Conservation (phyloP, 2,329 filamentous ascomycete species). For the Fusarium sp. region DNA sequence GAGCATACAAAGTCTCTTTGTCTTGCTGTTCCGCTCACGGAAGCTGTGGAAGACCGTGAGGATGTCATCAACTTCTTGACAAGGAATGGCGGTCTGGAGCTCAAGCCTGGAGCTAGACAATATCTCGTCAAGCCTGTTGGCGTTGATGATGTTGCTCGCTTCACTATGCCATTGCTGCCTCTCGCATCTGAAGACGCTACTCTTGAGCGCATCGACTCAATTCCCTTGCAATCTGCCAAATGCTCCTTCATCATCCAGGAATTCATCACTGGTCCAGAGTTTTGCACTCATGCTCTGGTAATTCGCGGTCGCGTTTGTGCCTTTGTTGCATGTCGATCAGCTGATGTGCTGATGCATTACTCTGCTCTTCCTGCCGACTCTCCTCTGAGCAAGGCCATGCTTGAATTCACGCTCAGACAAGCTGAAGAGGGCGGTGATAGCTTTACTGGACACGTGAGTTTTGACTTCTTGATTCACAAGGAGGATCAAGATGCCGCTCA, state of each 20-base stretch:
- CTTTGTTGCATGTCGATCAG: slow-evolving; percentile 72
- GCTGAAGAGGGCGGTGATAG: slow-evolving; percentile 57
- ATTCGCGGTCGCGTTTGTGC: slow-evolving; percentile 70
- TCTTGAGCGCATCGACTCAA: slow-evolving; percentile 58
- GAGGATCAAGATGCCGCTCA: slow-evolving; percentile 13
- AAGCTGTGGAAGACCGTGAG: slow-evolving; percentile 61
- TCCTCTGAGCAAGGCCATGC: slow-evolving; percentile 66
- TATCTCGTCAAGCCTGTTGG: slow-evolving; percentile 75
- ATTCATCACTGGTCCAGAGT: slow-evolving; percentile 69
- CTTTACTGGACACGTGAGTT: slow-evolving; percentile 75
- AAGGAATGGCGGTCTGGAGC: slow-evolving; percentile 32
- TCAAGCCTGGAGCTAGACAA: slow-evolving; percentile 44
- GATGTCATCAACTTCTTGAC: slow-evolving; percentile 64
- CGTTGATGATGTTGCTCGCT: slow-evolving; percentile 67
- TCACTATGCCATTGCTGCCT: slow-evolving; percentile 72
- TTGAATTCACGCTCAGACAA: slow-evolving; percentile 69
- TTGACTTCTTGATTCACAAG: slow-evolving; percentile 70
- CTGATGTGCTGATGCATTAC: slow-evolving; percentile 73
- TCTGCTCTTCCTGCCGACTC: slow-evolving; percentile 63
- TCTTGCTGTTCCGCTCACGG: slow-evolving; percentile 62
- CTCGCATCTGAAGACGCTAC: slow-evolving; percentile 62
- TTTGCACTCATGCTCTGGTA: slow-evolving; percentile 75
- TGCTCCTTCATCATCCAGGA: slow-evolving; percentile 66
- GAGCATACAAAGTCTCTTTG: slow-evolving; percentile 62
- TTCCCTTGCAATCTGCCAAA: slow-evolving; percentile 53